Conservation (phyloP, 129 eudicot species). For the Solidago caesia region DNA sequence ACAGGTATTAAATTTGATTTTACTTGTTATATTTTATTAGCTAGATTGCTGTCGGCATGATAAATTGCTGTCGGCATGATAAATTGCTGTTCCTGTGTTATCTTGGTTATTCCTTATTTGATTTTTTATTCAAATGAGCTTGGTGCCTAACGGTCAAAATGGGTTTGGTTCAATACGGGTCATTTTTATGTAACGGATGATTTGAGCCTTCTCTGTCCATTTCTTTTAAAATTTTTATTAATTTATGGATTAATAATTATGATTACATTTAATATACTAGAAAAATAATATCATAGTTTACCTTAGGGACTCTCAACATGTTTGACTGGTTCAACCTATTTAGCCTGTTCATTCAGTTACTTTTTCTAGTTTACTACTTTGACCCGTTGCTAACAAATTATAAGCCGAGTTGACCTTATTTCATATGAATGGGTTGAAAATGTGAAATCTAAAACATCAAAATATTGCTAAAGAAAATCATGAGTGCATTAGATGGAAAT, state of each 20-base stretch:
- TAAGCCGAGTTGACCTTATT: background rate
- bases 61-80: background rate
- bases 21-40: background rate
- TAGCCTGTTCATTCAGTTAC: too few relatives aligned
- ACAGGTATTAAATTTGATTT: conserved; percentile 47
- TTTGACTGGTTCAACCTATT: background rate
- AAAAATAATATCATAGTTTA: background rate
- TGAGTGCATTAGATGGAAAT: background rate
- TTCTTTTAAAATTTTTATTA: too few relatives aligned
- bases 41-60: background rate
- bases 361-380: background rate
- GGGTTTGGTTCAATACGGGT: background rate
- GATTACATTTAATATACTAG: background rate
- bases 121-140: too few relatives aligned
- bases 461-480: background rate
- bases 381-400: background rate
- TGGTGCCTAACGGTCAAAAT: background rate
- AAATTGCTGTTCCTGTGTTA: background rate
- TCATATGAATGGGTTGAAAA: background rate
- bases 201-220: too few relatives aligned
- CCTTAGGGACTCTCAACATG: background rate
- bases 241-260: too few relatives aligned
- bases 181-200: background rate
- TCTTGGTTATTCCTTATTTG: background rate
- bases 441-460: background rate